A percentile compares a stretch with the other conserved stretches of the same genome.
phyloP scores from a whole-genome alignment of 2,329 filamentous ascomycete genomes.

The Cercospora sp. region DNA sequence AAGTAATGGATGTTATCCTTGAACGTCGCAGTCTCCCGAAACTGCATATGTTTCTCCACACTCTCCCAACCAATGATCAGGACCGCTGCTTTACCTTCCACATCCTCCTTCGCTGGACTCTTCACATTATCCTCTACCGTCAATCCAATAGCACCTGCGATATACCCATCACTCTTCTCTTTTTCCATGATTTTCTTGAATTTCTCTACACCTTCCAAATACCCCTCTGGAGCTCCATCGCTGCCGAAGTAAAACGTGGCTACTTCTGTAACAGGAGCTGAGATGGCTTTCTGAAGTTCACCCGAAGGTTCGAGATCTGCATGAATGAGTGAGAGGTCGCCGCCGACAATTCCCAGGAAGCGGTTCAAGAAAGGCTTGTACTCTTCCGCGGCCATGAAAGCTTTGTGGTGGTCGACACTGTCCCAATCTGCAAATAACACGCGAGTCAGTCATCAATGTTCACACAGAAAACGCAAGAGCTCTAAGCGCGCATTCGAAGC shows the following conservation, averaged over 20 bases:
- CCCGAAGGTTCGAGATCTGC: slow-evolving; percentile 35
- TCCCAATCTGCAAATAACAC: slow-evolving; percentile 47
- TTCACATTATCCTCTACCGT: slow-evolving; percentile 34
- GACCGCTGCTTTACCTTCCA: slow-evolving; percentile 47
- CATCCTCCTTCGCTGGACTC: slow-evolving; percentile 31
- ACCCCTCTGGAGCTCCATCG: slow-evolving; percentile 36
- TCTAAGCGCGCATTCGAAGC: not conserved
- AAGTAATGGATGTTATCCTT: slow-evolving; percentile 44
- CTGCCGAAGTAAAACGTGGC: slow-evolving; percentile 48
- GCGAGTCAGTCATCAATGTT: not conserved
- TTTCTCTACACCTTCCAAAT: slow-evolving; percentile 40
- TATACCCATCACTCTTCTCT: slow-evolving; percentile 32
- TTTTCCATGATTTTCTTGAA: slow-evolving; percentile 43
- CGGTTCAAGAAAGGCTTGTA: slow-evolving; percentile 45
- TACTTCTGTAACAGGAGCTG: slow-evolving; percentile 54
- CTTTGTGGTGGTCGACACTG: slow-evolving; percentile 41
- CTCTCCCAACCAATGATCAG: slow-evolving; percentile 55
- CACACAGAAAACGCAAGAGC: not conserved
- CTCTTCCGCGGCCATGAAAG: slow-evolving; percentile 42
- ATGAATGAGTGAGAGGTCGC: slow-evolving; percentile 39
- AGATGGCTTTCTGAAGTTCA: slow-evolving; percentile 29
- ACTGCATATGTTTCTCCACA: slow-evolving; percentile 52
- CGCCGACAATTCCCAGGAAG: slow-evolving; percentile 37
- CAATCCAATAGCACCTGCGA: slow-evolving; percentile 28
- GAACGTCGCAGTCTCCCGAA: slow-evolving; percentile 50